Evolutionary conservation across 441 rosid species (phyloP), one percentile per base, ranked within the genome.

Genomic region (Adansonia grandidieri): DNA sequence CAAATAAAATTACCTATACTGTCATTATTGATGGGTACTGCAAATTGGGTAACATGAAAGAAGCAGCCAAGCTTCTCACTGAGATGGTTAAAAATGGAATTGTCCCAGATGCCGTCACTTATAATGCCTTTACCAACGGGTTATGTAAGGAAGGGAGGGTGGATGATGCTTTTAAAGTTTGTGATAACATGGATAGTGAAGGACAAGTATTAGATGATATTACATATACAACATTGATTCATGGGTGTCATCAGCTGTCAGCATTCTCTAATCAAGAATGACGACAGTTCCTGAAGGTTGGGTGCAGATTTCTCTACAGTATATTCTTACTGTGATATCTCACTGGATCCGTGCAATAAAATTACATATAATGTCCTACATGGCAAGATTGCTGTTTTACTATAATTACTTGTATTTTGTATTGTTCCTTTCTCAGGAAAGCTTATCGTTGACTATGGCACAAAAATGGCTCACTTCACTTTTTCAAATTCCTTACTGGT

Each of bases 1-100:
- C 92, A 50, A 89, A 91, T 81, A 89, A 86, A 82, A 70, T 89
- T 63, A 91, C 92, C 22, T 91, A 89, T 79, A 91, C 92, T 2
- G 82, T 88, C 78, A 86, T 86, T 88, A 88, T 89, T 78, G 81
- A 82, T 75, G 92, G 91, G 44, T 84, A 84, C 80, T 84, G 90
- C 48, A 87, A 87, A 85, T 73, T 77, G 74, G 90, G 90, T 48
- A 81, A 89, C 74, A 80, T 85, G 79, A 80, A 80, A 65, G 85
- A 91, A 86, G 94, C 90, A 53, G 65, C 79, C 60, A 88, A 81
- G 80, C 86, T 89, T 84, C 77, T 91, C 47, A 50, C 66, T 74
- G 82, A 80, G 86, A 89, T 91, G 92, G 78, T 80, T 66, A 83
- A 84, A 61, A 85, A 62, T 50, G 94, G 89, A 64, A 79, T 88